Base-by-base conservation (phyloP, 2,329 filamentous ascomycete genomes). In the Bipolaris bicolor region DNA sequence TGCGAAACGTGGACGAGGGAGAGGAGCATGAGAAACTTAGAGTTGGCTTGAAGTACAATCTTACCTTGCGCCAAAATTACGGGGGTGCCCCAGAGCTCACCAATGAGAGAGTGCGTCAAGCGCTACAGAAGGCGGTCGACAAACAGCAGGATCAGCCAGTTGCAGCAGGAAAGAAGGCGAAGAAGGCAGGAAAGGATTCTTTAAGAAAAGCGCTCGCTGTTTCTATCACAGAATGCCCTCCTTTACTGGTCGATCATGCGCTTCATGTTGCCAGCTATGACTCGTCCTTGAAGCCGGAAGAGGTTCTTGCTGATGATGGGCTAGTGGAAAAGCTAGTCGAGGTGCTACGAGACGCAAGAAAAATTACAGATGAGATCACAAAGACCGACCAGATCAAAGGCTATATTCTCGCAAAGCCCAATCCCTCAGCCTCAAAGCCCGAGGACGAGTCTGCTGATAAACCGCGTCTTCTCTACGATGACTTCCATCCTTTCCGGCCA, bases 401-500 rank as follows among this genome's bases (percentile, higher is more conserved):
- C 0, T 98, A 94, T 73, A 97, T 99, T 58, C 84, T 99, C 58
- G 92, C 92, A 0, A 96, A 87, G 62, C 72, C 76, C 13, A 77
- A 76, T 48, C 68, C 78, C 11, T 63, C 68, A 11, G 63, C 71
- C 36, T 37, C 65, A 15, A 70, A 70, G 26, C 74, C 77, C 9
- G 78, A 73, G 0, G 73, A 77, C 3, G 80, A 78, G 52, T 72
- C 78, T 9, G 76, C 79, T 3, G 79, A 81, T 7, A 75, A 75
- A 55, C 67, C 65, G 5, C 77, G 73, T 10, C 72, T 95, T 5
- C 80, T 96, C 1, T 99, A 97, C 70, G 90, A 97, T 52, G 95
- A 99, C 68, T 98, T 97, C 68, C 94, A 98, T 66, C 95, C 95
- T 0, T 98, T 98, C 75, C 81, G 89, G 37, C 95, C 95, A 0